Percentiles rank a stretch among this genome's conserved stretches.
Conservation (phyloP, 139 green algal species). For the Chlamydomonas sp. region DNA sequence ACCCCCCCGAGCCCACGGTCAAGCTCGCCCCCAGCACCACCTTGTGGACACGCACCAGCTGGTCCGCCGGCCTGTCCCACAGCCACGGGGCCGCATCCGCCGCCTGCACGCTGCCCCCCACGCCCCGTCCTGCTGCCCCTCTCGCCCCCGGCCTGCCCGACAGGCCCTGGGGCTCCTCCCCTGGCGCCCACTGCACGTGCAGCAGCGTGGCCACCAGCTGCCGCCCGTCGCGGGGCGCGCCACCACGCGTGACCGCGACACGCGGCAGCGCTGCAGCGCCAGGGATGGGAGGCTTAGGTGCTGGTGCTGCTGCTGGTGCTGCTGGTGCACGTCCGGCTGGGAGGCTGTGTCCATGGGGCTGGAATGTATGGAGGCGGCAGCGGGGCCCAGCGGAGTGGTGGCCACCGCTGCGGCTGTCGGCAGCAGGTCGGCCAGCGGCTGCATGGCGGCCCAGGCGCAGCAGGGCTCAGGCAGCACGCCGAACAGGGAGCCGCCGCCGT, state of each 20-base stretch:
- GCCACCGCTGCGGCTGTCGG: neutral
- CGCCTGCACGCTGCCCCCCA: neutral
- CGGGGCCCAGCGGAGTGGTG: too few relatives aligned
- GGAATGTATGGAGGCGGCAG: too few relatives aligned
- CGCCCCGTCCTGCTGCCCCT: neutral
- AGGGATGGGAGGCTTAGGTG: too few relatives aligned
- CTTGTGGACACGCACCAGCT: too few relatives aligned
- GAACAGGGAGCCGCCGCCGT: neutral
- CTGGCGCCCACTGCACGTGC: neutral
- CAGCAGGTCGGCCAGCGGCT: constrained; percentile 1
- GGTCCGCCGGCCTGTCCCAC: neutral
- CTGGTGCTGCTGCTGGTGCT: neutral
- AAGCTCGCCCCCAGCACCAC: too few relatives aligned
- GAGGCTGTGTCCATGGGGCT: too few relatives aligned
- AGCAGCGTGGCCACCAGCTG: neutral
- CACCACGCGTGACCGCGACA: neutral
- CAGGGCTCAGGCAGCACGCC: constrained; percentile 9
- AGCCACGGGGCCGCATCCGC: neutral
- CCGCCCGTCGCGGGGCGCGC: neutral
- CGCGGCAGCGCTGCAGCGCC: neutral
- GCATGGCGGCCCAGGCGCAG: neutral
- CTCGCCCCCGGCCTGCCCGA: neutral
- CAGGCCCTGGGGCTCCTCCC: neutral
- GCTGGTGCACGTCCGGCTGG: neutral
- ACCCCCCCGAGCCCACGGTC: too few relatives aligned